phyloP scores from a whole-genome alignment of 768 basidiomycete species.

The Hygrocybe punicea region DNA sequence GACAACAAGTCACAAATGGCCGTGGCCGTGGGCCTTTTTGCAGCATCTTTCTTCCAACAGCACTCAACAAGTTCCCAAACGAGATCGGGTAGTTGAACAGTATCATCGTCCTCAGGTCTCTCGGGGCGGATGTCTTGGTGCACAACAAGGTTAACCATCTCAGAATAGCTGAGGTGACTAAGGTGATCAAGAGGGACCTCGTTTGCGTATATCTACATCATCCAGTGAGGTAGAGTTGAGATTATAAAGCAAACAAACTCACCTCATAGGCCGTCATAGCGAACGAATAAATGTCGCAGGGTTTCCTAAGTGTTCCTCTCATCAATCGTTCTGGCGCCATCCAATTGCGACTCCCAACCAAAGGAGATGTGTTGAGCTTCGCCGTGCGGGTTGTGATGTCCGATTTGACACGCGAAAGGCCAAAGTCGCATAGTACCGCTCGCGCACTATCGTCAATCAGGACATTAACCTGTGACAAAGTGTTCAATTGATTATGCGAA shows the following conservation, averaged over 20 bases:
- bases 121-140: too few relatives aligned
- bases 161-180: too few relatives aligned
- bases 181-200: too few relatives aligned
- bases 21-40: too few relatives aligned
- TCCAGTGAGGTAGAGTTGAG: too few relatives aligned
- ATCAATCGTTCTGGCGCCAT: conserved; percentile 26
- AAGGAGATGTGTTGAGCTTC: background rate
- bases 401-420: conserved; percentile 23
- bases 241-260: background rate
- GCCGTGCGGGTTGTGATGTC: conserved; percentile 18
- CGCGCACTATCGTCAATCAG: conserved; percentile 22
- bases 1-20: too few relatives aligned
- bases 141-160: too few relatives aligned
- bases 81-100: too few relatives aligned
- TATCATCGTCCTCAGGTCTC: too few relatives aligned
- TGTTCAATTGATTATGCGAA: background rate
- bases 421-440: conserved; percentile 27
- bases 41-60: too few relatives aligned
- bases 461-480: conserved; percentile 14
- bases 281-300: conserved; percentile 24
- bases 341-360: conserved; percentile 24
- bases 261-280: conserved; percentile 30
- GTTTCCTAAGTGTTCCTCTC: conserved; percentile 12
- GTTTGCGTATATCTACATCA: too few relatives aligned
- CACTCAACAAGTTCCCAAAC: too few relatives aligned